phyloP scores from a whole-genome alignment of 805 yeast genomes.

The Blastobotrys attinorum region DNA sequence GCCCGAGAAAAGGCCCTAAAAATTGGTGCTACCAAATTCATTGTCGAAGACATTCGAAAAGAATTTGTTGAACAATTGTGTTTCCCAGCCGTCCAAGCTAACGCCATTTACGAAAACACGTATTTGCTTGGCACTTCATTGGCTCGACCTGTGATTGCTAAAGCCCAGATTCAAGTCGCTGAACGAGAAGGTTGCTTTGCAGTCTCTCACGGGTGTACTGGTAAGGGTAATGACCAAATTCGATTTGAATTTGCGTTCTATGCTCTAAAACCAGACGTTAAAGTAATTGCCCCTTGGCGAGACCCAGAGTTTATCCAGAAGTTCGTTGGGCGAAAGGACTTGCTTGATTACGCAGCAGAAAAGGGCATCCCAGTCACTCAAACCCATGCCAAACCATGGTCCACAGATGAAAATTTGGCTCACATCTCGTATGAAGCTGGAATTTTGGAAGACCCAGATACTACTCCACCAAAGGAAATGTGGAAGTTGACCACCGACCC shows the following conservation, averaged over 20 bases:
- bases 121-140: constrained; percentile 94
- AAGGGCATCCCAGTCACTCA: constrained; percentile 93
- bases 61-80: constrained; percentile 90
- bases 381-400: constrained; percentile 99
- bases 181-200: constrained; percentile 97
- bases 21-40: constrained; percentile 95
- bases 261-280: constrained; percentile 95
- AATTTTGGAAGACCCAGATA: constrained; percentile 95
- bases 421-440: constrained; percentile 99
- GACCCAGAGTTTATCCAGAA: constrained; percentile 88
- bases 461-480: constrained; percentile 99
- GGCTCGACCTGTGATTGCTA: constrained; percentile 98
- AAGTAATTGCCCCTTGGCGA: constrained; percentile 99
- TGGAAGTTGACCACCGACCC: constrained; percentile 99
- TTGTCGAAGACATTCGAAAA: constrained; percentile 88
- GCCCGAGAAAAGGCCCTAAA: constrained; percentile 94
- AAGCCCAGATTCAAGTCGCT: constrained; percentile 96
- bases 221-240: constrained; percentile 99
- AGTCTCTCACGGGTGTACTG: constrained; percentile 98
- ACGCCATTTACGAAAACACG: constrained; percentile 96
- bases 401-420: constrained; percentile 98
- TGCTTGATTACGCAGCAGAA: constrained; percentile 85
- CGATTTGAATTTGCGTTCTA: constrained; percentile 96
- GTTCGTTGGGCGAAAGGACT: constrained; percentile 96
- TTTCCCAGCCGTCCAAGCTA: constrained; percentile 94